Base-by-base conservation (phyloP, 2,329 filamentous ascomycete species). In the Lachnellula subtilissima region DNA sequence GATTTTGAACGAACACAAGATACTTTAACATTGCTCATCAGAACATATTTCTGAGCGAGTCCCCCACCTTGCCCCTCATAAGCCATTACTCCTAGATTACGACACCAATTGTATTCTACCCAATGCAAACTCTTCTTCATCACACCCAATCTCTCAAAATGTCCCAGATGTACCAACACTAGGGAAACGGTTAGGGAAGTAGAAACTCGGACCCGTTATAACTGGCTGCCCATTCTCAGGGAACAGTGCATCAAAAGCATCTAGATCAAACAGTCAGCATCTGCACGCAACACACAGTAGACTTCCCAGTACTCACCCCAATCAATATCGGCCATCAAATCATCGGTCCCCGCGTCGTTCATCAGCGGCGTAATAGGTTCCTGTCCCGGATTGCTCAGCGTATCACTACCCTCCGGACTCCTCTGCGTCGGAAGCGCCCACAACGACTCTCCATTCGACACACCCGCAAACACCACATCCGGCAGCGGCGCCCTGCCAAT, bases 251-350 rank as follows among this genome's bases (percentile, higher is more conserved):
- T 70, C 67, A 45, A 69, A 69, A 35, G 63, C 67, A 49, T 68
- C 67, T 66, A 63, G 37, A 9, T 32, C 22, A 12, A 37, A 11
- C 43, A 28, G 12, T 57, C 36, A 54, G 49, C 45, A 32, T 11
- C 28, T 9, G 28, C 9, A 12, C 11, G 4, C 28, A 32, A 32
- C 28, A 12, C 28, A 19, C 19, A 19, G 19, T 19, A 19, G 19
- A 19, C 19, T 19, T 19, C 19, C 19, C 19, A 19, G 50, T 57
- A 46, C 23, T 50, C 40, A 22, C 75, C 84, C 85, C 84, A 88
- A 62, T 88, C 84, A 60, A 88, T 82, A 54, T 82, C 81, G 42
- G 83, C 71, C 70, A 78, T 75, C 39, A 74, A 63, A 59, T 71
- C 70, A 58, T 64, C 70, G 14, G 55, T 57, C 3, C 40, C 32